Evolutionary conservation across 208 protist species (phyloP).

Genomic region (Trypanosoma scelopori): DNA sequence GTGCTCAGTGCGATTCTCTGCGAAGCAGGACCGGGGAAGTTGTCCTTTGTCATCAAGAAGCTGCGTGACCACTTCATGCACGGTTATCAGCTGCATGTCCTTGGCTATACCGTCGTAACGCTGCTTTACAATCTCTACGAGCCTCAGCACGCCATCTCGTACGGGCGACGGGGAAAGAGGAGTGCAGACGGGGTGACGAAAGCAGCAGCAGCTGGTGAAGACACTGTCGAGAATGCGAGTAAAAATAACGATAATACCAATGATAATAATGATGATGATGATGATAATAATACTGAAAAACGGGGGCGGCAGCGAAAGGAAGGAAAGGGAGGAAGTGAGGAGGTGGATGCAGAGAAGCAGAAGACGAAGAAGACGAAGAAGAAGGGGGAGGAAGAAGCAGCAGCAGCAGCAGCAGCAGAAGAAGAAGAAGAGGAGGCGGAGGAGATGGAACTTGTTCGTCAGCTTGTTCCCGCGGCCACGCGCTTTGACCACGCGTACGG

Average conservation of each 20-base stretch:
- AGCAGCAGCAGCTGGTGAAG: neutral
- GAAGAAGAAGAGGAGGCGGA: conserved; percentile 23
- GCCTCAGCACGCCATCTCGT: conserved; percentile 50
- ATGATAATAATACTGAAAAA: neutral
- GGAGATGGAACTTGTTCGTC: conserved; percentile 44
- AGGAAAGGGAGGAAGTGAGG: neutral
- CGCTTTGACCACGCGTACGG: conserved; percentile 72
- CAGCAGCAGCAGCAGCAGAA: conserved; percentile 2
- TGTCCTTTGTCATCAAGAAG: conserved; percentile 79
- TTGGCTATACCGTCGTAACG: conserved; percentile 91
- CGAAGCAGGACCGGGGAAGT: conserved; percentile 80
- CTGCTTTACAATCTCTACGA: conserved; percentile 89
- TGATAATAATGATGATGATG: conserved; percentile 1
- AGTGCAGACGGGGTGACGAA: neutral
- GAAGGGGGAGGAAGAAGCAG: no score
- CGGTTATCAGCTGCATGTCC: conserved; percentile 91
- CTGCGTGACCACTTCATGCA: conserved; percentile 87
- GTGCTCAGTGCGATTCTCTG: conserved; percentile 82
- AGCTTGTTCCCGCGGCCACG: conserved; percentile 33
- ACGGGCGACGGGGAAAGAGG: neutral
- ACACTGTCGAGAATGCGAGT: neutral
- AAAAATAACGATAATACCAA: conserved; percentile 1
- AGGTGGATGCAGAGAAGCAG: conserved; percentile 23
- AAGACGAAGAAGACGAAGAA: conserved; percentile 20
- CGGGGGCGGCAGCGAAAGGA: neutral